phyloP scores from a whole-genome alignment of 2,329 filamentous ascomycete species.

The Stachybotrys echinatus region DNA sequence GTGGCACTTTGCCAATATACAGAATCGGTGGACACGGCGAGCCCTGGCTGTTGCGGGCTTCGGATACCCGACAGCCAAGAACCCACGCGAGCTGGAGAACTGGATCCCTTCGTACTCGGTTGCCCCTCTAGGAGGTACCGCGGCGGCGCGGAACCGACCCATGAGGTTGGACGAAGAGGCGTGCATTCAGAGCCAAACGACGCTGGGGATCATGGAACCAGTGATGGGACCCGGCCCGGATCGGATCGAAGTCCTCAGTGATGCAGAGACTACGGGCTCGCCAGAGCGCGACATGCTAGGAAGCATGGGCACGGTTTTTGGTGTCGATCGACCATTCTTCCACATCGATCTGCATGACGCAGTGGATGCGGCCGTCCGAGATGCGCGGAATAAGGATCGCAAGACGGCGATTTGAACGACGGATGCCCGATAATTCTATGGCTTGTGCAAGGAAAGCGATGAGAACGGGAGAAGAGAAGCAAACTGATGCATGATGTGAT shows the following conservation, averaged over 20 bases:
- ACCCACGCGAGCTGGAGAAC: constrained; percentile 16
- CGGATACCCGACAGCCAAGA: constrained; percentile 33
- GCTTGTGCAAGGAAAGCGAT: too few species aligned
- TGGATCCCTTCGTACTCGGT: constrained; percentile 29
- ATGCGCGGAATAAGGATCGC: constrained; percentile 17
- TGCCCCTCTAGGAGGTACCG: constrained; percentile 11
- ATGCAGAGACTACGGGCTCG: too few species aligned
- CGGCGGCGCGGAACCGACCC: not conserved
- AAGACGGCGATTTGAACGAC: not conserved
- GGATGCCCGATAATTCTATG: too few species aligned
- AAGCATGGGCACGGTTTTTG: constrained; percentile 23
- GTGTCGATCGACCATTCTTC: constrained; percentile 41
- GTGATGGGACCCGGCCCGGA: too few species aligned
- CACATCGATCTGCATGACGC: constrained; percentile 40
- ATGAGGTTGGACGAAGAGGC: not conserved
- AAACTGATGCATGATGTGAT: too few species aligned
- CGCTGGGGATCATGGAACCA: not conserved
- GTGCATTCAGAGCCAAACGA: not conserved
- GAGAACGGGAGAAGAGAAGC: too few species aligned
- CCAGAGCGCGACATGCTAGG: not conserved
- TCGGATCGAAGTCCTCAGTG: too few species aligned
- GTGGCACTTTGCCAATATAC: constrained; percentile 50
- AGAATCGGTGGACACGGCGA: constrained; percentile 52
- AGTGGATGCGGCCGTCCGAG: constrained; percentile 27
- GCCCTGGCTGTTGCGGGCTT: constrained; percentile 53